Evolutionary conservation across 1,139 yeast genomes (phyloP), one percentile per base, ranked within the genome.

Genomic region (Pichia sp.): DNA sequence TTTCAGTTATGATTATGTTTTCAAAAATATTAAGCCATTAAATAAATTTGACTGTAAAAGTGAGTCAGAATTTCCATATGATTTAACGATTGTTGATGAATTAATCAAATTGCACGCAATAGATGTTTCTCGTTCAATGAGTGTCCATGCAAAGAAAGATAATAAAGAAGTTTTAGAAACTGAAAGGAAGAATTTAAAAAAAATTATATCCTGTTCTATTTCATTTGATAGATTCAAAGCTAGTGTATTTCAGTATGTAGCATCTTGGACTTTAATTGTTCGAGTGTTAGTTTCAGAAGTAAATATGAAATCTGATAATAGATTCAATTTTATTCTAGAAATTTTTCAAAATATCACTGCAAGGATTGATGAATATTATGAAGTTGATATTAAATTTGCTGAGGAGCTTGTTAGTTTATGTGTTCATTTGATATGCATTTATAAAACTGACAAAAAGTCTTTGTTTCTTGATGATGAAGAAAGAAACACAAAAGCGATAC

Each of bases 221-320:
- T 67, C 77, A 13, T 69, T 69, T 35, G 69, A 70, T 34, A 70
- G 71, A 39, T 73, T 80, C 56, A 73, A 75, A 49, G 64, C 70
- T 1, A 69, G 73, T 6, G 94, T 85, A 54, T 68, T 83, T 42
- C 69, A 74, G 9, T 79, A 83, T 50, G 67, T 90, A 27, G 85
- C 81, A 58, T 78, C 95, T 0, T 90, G 97, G 97, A 81, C 84
- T 32, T 85, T 83, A 56, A 66, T 89, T 46, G 80, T 87, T 35
- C 86, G 87, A 53, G 80, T 88, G 4, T 66, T 88, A 43, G 80
- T 86, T 8, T 72, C 80, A 20, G 92, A 85, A 59, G 74, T 80
- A 3, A 68, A 69, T 20, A 56, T 78, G 52, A 62, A 65, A 6
- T 59, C 70, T 0, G 61, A 66, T 13, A 68, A 68, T 24, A 72